A percentile compares a stretch with the other conserved stretches of the same genome.
Evolutionary conservation across 2,329 filamentous ascomycete species (phyloP).

Genomic region (Colletotrichum phormii): DNA sequence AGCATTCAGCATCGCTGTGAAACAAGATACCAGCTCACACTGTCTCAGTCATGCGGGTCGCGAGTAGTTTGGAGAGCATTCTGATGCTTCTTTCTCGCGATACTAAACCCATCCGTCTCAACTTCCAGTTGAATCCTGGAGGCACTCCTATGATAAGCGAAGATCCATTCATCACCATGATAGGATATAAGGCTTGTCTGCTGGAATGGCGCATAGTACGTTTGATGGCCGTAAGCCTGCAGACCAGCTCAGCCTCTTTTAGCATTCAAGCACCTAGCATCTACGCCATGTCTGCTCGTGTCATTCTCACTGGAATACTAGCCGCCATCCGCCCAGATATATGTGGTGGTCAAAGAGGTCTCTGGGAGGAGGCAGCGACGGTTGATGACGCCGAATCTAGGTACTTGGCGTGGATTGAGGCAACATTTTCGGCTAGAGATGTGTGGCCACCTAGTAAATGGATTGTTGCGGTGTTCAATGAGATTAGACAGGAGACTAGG

Average conservation of each 20-base stretch:
- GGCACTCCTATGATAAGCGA: not conserved
- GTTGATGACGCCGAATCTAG: not conserved
- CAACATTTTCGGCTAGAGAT: not conserved
- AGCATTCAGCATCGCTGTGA: not conserved
- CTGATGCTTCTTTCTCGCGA: not conserved
- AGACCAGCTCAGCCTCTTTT: not conserved
- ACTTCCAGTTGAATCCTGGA: not conserved
- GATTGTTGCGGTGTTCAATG: conserved; percentile 7
- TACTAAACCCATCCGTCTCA: not conserved
- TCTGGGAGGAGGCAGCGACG: no score
- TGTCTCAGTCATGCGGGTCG: not conserved
- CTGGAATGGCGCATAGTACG: conserved; percentile 1
- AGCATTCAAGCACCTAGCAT: not conserved
- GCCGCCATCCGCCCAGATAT: not conserved
- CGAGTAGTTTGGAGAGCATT: not conserved
- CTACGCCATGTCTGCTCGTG: not conserved
- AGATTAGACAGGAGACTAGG: not conserved
- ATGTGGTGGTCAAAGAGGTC: no score
- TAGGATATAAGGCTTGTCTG: conserved; percentile 5
- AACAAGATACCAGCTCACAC: not conserved
- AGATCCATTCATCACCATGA: conserved; percentile 5
- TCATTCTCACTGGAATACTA: not conserved
- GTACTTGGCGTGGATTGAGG: not conserved
- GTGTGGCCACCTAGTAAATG: not conserved
- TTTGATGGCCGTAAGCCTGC: not conserved